Conservation (phyloP, 202 grass and related monocot genomes). For the Brachypodium distachyon region DNA sequence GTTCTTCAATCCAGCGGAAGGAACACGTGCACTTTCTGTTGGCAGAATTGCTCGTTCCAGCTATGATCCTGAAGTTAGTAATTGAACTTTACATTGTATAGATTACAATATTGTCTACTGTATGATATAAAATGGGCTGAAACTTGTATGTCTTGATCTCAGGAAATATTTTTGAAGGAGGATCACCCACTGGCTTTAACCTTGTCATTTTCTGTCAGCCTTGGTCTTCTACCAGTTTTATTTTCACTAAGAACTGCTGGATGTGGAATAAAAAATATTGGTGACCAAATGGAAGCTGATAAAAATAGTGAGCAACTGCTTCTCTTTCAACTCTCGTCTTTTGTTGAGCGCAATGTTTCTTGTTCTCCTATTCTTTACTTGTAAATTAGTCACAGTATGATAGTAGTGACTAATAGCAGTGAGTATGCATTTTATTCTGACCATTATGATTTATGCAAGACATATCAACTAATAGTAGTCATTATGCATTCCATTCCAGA, state of each 20-base stretch:
- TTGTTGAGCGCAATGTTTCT: not conserved
- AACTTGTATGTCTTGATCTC: slow-evolving; percentile 24
- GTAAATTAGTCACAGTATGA: not conserved
- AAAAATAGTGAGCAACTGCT: slow-evolving; percentile 65
- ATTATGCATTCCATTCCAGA: not conserved
- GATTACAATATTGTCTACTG: not conserved
- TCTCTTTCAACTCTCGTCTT: not conserved
- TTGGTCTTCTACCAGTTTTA: slow-evolving; percentile 74
- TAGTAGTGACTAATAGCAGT: not conserved
- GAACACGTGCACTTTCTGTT: slow-evolving; percentile 50
- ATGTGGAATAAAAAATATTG: slow-evolving; percentile 76
- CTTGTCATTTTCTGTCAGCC: slow-evolving; percentile 74
- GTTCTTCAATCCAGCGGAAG: slow-evolving; percentile 88
- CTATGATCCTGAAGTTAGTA: slow-evolving; percentile 65
- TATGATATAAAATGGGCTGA: slow-evolving; percentile 14
- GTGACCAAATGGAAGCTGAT: slow-evolving; percentile 67
- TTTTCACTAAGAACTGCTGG: slow-evolving; percentile 74
- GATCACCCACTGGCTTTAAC: slow-evolving; percentile 76
- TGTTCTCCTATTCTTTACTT: slow-evolving; percentile 1
- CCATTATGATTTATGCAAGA: not conserved
- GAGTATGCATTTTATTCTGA: not conserved
- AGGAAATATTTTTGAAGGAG: slow-evolving; percentile 83
- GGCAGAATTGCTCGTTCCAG: slow-evolving; percentile 45
- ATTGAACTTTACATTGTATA: slow-evolving; percentile 1
- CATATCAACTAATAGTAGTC: not conserved